Evolutionary conservation across 176 grass and related monocot genomes (phyloP).

Genomic region (Oryza australiensis): DNA sequence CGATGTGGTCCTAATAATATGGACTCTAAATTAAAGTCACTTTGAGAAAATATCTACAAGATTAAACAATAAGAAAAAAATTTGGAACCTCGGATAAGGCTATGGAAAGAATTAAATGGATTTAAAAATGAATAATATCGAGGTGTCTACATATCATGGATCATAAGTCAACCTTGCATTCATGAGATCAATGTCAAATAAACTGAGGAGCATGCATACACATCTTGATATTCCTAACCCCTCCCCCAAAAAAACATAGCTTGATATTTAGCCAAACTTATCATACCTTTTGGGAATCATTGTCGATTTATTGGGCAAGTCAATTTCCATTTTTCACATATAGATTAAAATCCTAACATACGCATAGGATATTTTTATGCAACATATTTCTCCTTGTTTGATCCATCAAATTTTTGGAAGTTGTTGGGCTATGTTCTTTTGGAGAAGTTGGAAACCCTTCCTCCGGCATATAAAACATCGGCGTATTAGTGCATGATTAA

Average conservation of each 20-base stretch:
- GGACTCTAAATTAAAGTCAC: not conserved
- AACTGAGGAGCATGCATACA: not conserved
- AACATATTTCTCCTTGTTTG: not conserved
- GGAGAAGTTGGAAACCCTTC: too few species aligned
- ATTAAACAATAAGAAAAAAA: not conserved
- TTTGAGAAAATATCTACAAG: not conserved
- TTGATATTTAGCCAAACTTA: not conserved
- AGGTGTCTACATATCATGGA: not conserved
- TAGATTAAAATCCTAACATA: not conserved
- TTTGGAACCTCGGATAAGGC: not conserved
- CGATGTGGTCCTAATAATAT: not conserved
- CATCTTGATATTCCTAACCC: not conserved
- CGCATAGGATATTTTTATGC: not conserved
- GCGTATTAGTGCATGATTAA: too few species aligned
- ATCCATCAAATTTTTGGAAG: not conserved
- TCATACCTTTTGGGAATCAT: not conserved
- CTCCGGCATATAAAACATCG: too few species aligned
- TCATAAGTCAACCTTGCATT: not conserved
- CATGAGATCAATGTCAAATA: not conserved
- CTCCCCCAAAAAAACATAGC: not conserved
- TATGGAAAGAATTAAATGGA: not conserved
- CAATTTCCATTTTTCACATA: not conserved
- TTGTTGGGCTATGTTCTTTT: too few species aligned
- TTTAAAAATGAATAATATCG: not conserved
- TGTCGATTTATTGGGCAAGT: not conserved